A percentile compares a stretch with the other conserved stretches of the same genome.
phyloP scores from a whole-genome alignment of 305 asterid species.

The Monarda citriodora region DNA sequence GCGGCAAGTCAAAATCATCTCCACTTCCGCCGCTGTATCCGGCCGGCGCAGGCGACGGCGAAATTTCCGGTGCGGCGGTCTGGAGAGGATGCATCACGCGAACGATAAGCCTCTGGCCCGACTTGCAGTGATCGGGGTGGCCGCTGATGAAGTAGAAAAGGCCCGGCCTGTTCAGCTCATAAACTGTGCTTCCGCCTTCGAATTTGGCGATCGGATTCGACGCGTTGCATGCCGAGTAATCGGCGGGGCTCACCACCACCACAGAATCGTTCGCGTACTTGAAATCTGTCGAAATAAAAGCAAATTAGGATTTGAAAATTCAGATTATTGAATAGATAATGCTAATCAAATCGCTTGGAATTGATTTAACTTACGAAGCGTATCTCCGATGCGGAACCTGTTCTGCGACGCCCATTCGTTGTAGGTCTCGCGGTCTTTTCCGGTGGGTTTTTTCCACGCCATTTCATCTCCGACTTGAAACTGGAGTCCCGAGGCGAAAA shows the following conservation, averaged over 20 bases:
- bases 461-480: constrained; percentile 56
- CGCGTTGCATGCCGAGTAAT: constrained; percentile 52
- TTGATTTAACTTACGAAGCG: constrained; percentile 45
- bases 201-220: constrained; percentile 56
- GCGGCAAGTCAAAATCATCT: constrained; percentile 19
- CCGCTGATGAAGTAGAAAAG: constrained; percentile 82
- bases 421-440: constrained; percentile 56
- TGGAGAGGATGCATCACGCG: constrained; percentile 67
- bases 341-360: neutral
- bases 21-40: constrained; percentile 27
- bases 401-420: constrained; percentile 83
- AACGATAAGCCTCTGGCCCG: constrained; percentile 63
- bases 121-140: constrained; percentile 47
- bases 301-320: neutral
- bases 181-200: constrained; percentile 52
- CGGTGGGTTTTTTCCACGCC: constrained; percentile 66
- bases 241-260: constrained; percentile 50
- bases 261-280: constrained; percentile 68
- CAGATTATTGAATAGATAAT: neutral
- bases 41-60: constrained; percentile 29
- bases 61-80: constrained; percentile 21
- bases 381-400: constrained; percentile 71
- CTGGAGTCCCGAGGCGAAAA: constrained; percentile 38
- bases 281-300: constrained; percentile 40
- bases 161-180: constrained; percentile 47